Percentiles rank a stretch among this genome's conserved stretches.
These are phyloP conservation scores for Suillus lakei DNA, from an alignment of 768 basidiomycete genomes.

Conservation along the genomic window DNA sequence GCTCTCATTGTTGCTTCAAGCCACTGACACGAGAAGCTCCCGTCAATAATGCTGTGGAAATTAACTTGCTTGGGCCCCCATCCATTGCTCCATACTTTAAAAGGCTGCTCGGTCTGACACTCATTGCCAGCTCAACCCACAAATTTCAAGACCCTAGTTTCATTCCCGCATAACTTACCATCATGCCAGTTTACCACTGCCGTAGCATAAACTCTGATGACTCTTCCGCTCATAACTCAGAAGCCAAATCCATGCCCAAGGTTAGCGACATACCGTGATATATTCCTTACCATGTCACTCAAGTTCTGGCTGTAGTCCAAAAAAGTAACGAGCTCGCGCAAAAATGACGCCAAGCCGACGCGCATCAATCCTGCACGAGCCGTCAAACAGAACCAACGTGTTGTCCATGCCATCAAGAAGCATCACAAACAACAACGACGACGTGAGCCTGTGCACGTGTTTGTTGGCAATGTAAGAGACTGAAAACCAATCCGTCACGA, in stretches of 20 bases:
- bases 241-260: conserved; percentile 1
- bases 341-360: conserved; percentile 7
- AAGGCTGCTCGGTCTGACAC: background rate
- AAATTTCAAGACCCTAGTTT: conserved; percentile 18
- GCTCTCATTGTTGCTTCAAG: conserved; percentile 24
- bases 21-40: background rate
- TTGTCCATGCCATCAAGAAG: conserved; percentile 33
- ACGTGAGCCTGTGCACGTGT: conserved; percentile 38
- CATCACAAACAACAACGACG: conserved; percentile 4
- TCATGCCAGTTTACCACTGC: conserved; percentile 5
- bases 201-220: conserved; percentile 7
- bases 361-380: background rate
- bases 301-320: conserved; percentile 4
- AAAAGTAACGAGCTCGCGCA: conserved; percentile 6
- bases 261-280: background rate
- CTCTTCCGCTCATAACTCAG: background rate
- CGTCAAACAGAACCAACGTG: background rate
- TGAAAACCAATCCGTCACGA: background rate
- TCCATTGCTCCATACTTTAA: background rate
- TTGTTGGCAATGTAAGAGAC: conserved; percentile 64
- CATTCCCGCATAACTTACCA: conserved; percentile 1
- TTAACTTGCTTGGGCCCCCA: conserved; percentile 7
- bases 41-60: conserved; percentile 3
- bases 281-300: background rate
- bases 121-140: background rate